A percentile compares a stretch with the other conserved stretches of the same genome.
These are phyloP conservation scores for Pholiota microspora DNA, from an alignment of 768 basidiomycete genomes.

Conservation along the genomic window DNA sequence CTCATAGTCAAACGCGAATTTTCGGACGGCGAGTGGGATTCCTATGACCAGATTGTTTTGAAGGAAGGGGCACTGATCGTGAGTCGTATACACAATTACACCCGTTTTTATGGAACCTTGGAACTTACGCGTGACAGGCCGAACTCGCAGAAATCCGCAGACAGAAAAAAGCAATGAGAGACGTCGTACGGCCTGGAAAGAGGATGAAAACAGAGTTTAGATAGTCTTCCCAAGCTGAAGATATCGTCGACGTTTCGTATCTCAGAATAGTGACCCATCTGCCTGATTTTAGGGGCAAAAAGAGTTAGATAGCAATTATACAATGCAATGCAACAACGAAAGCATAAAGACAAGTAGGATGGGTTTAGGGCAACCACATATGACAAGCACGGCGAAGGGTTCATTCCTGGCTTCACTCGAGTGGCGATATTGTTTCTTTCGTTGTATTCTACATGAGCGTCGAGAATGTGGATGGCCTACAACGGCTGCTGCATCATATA, in stretches of 20 bases:
- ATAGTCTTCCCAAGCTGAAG: neutral
- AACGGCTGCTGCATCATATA: conserved; percentile 17
- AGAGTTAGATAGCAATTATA: neutral
- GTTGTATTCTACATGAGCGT: too few species aligned
- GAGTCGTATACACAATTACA: neutral
- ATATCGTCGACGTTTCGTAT: neutral
- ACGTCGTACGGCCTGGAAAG: neutral
- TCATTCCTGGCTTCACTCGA: too few species aligned
- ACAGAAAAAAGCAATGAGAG: neutral
- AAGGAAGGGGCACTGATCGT: neutral
- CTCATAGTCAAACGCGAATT: neutral
- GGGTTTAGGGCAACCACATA: too few species aligned
- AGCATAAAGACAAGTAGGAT: neutral
- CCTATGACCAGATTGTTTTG: neutral
- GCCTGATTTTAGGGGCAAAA: neutral
- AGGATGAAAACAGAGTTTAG: neutral
- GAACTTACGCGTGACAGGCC: neutral
- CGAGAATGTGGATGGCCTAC: neutral
- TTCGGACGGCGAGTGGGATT: too few species aligned
- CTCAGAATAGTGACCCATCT: neutral
- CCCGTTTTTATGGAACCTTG: too few species aligned
- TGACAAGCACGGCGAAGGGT: neutral
- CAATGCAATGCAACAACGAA: neutral
- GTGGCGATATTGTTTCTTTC: too few species aligned
- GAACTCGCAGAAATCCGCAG: neutral